Base-by-base conservation (phyloP, 345 rosid species). In the Toxicodendron radicans region DNA sequence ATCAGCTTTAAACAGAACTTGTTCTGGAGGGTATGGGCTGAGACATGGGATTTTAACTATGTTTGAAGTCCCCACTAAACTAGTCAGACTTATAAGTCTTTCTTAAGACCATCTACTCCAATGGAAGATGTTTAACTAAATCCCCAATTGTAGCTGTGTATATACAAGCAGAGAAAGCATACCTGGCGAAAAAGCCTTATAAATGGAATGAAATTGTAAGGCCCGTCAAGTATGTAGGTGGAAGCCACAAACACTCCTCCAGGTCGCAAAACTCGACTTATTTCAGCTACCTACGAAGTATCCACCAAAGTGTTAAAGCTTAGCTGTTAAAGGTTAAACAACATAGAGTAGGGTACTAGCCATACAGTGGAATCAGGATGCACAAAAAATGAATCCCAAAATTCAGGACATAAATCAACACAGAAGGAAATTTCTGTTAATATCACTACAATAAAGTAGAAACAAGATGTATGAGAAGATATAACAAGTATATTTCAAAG, bases 161-260 rank as follows among this genome's bases (percentile, higher is more conserved):
- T 64, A 65, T 61, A 20, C 12, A 68, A 80, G 67, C 11, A 41
- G 66, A 68, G 77, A 61, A 45, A 24, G 60, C 17, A 51, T 80
- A 92, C 98, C 97, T 83, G 87, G 3, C 87, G 85, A 57, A 87
- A 16, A 76, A 77, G 78, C 78, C 84, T 81, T 70, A 84, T 51
- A 53, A 91, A 73, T 5, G 97, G 95, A 60, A 86, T 56, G 20
- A 85, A 74, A 0, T 68, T 49, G 64, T 76, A 83, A 61, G 89
- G 95, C 16, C 95, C 93, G 33, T 91, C 98, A 2, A 85, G 75
- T 75, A 92, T 76, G 79, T 58, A 75, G 13, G 97, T 92, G 52
- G 93, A 85, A 27, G 87, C 97, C 11, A 94, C 98, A 78, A 94
- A 89, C 60, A 92, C 90, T 73, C 97, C 98, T 66, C 92, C 95